Conservation (phyloP, 1,284 basidiomycete species). For the Agroathelia rolfsii region DNA sequence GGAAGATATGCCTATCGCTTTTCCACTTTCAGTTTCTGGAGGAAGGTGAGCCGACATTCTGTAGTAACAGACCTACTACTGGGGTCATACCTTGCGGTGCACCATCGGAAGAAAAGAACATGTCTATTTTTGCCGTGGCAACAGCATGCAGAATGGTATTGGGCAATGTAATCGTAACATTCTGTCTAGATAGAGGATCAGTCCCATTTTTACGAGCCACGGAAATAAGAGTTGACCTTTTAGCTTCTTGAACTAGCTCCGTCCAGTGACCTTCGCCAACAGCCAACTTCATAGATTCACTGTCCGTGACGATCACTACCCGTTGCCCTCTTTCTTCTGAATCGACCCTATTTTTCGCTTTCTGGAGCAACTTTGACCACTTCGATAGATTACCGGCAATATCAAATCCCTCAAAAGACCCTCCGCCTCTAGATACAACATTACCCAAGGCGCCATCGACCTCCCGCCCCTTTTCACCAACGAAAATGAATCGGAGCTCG, state of each 20-base stretch:
- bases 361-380: conserved; percentile 39
- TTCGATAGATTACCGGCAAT: conserved; percentile 35
- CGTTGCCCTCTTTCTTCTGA: conserved; percentile 33
- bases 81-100: too few relatives aligned
- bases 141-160: too few relatives aligned
- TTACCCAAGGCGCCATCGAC: conserved; percentile 37
- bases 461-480: conserved; percentile 43
- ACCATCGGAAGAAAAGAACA: too few relatives aligned
- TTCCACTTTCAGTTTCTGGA: too few relatives aligned
- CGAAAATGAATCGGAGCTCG: conserved; percentile 44
- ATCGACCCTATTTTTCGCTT: conserved; percentile 31
- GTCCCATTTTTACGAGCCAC: too few relatives aligned
- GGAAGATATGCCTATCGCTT: too few relatives aligned
- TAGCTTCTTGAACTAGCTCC: conserved; percentile 37
- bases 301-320: conserved; percentile 44
- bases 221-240: conserved; percentile 30
- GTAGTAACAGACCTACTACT: too few relatives aligned
- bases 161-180: too few relatives aligned
- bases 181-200: too few relatives aligned
- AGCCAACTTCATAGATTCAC: conserved; percentile 32
- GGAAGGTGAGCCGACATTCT: too few relatives aligned
- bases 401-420: conserved; percentile 48
- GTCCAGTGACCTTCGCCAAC: conserved; percentile 43
- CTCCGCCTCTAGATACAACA: conserved; percentile 43
- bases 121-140: too few relatives aligned